Base-by-base conservation (phyloP, 1,139 yeast genomes). In the Sugiyamaella castrensis region DNA sequence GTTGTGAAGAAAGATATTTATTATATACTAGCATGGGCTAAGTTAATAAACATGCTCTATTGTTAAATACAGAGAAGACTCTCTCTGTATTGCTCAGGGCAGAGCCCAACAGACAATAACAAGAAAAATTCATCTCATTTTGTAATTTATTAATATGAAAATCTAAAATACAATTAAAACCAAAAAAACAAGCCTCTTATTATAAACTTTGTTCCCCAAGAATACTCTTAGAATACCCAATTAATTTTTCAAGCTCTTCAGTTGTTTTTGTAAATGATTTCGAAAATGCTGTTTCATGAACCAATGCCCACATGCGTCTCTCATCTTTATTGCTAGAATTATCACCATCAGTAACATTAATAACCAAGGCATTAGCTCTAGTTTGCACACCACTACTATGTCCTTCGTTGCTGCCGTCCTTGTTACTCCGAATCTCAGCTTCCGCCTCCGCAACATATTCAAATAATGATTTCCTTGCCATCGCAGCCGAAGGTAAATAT, bases 261-360 rank as follows among this genome's bases (percentile, higher is more conserved):
- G 77, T 68, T 15, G 75, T 71, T 34, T 71, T 71, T 0, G 79
- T 75, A 53, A 73, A 74, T 0, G 79, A 74, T 45, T 73, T 67
- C 1, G 79, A 70, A 58, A 75, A 75, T 1, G 78, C 77, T 60
- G 74, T 68, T 19, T 75, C 77, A 53, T 76, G 79, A 24, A 76
- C 72, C 46, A 72, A 71, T 7, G 71, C 69, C 80, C 80, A 76
- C 40, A 58, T 40, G n/a, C 43, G 45, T 24, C 40, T 41, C 36
- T 34, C 38, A 7, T 50, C 50, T 28, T 39, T 15, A 15, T 38
- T 26, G 6, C 13, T 12, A 4, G 40, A 35, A 2, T 38, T 43
- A 12, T 24, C 16, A 10, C 34, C 26, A 12, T 13, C 26, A 9
- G 36, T 19, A 6, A 11, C 11, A 24, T 29, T 43, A 12, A 27